A percentile compares a stretch with the other conserved stretches of the same genome.
Evolutionary conservation across 257 asterid genomes (phyloP).

Genomic region (Verbena officinalis): DNA sequence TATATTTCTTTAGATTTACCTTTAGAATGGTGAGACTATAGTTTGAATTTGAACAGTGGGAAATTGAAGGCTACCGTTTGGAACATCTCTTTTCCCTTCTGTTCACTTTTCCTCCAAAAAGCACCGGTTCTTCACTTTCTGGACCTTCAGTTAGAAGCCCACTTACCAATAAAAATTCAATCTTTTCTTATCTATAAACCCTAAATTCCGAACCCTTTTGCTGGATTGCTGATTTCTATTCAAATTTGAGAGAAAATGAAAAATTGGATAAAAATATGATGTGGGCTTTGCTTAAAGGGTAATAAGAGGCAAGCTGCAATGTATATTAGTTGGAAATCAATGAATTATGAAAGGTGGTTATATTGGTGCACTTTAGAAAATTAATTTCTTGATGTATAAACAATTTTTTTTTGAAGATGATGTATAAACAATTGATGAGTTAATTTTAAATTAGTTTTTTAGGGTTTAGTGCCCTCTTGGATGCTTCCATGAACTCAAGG

Average conservation of each 20-base stretch:
- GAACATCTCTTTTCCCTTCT: conserved; percentile 41
- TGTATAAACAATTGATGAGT: background rate
- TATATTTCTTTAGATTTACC: conserved; percentile 35
- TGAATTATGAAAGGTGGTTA: conserved; percentile 22
- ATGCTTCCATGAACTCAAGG: conserved; percentile 35
- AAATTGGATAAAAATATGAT: conserved; percentile 13
- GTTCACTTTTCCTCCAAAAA: conserved; percentile 32
- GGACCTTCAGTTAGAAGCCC: conserved; percentile 37
- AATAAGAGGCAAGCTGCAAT: conserved; percentile 20
- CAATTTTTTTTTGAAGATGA: too few relatives aligned
- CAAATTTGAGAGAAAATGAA: conserved; percentile 1
- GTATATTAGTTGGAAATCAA: conserved; percentile 30
- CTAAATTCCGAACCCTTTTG: conserved; percentile 24
- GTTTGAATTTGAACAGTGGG: conserved; percentile 69
- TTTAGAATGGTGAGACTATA: conserved; percentile 43
- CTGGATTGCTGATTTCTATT: background rate
- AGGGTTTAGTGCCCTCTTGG: conserved; percentile 11
- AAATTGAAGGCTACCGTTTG: conserved; percentile 47
- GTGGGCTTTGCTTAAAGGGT: conserved; percentile 30
- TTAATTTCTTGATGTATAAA: background rate
- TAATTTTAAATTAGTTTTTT: background rate
- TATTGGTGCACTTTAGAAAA: conserved; percentile 13
- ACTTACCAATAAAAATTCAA: conserved; percentile 14
- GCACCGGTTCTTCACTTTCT: conserved; percentile 23
- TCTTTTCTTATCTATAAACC: background rate